Evolutionary conservation across 768 basidiomycete species (phyloP).

Genomic region (Collybiopsis confluens): DNA sequence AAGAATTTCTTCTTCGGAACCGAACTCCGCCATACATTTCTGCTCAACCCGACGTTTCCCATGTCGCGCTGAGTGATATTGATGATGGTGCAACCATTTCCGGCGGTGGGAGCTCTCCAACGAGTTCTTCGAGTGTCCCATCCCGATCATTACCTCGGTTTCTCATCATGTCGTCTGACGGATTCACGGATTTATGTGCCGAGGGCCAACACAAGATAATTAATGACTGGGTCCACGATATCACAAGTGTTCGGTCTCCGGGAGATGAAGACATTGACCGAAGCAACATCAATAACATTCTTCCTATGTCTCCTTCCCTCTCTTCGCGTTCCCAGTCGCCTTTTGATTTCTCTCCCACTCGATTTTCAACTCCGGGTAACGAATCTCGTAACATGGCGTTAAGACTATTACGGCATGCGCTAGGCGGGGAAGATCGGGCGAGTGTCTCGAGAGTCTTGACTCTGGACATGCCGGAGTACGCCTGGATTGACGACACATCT

Average conservation of each 20-base stretch:
- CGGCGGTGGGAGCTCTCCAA: neutral
- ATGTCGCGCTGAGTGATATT: constrained; percentile 39
- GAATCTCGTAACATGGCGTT: constrained; percentile 48
- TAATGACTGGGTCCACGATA: constrained; percentile 46
- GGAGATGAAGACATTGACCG: neutral
- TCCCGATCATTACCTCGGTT: constrained; percentile 34
- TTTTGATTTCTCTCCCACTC: neutral
- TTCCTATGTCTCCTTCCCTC: constrained; percentile 5
- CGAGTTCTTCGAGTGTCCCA: constrained; percentile 13
- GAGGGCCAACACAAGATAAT: constrained; percentile 43
- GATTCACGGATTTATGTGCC: constrained; percentile 58
- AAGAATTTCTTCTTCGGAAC: constrained; percentile 61
- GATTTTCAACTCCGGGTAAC: constrained; percentile 1
- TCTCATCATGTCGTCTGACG: constrained; percentile 64
- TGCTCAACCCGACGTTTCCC: constrained; percentile 58
- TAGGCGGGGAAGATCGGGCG: constrained; percentile 53
- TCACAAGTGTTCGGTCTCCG: constrained; percentile 26
- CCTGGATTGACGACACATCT: constrained; percentile 68
- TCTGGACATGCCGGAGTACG: constrained; percentile 51
- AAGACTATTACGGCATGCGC: constrained; percentile 48
- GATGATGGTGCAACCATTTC: neutral
- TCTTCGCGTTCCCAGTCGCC: neutral
- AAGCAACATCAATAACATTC: constrained; percentile 9
- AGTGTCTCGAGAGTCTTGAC: constrained; percentile 57
- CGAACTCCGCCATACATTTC: constrained; percentile 64